Conservation (phyloP, 495 filamentous ascomycete species). For the Bombardia bombarda region DNA sequence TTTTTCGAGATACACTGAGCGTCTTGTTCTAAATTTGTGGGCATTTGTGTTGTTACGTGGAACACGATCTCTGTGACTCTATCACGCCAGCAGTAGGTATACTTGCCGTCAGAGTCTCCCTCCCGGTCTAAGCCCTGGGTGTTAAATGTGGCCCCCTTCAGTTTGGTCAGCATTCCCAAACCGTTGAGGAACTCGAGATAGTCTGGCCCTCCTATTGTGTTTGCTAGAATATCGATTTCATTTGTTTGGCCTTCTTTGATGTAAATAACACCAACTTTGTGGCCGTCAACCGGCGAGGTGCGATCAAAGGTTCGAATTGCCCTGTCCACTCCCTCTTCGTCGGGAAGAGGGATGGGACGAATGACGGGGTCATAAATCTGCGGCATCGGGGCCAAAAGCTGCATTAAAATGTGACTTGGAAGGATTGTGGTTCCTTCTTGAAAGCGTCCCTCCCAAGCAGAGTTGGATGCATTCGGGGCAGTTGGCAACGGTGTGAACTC, state of each 20-base stretch:
- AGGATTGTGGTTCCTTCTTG: conserved; percentile 47
- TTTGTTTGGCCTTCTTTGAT: conserved; percentile 72
- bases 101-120: conserved; percentile 70
- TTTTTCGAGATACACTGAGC: conserved; percentile 78
- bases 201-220: conserved; percentile 72
- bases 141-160: conserved; percentile 81
- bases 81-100: conserved; percentile 88
- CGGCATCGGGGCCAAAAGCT: conserved; percentile 66
- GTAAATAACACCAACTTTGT: conserved; percentile 93
- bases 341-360: conserved; percentile 71
- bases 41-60: conserved; percentile 96
- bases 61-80: conserved; percentile 91
- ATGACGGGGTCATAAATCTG: conserved; percentile 45
- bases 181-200: conserved; percentile 76
- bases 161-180: conserved; percentile 68
- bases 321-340: conserved; percentile 70
- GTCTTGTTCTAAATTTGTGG: conserved; percentile 69
- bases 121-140: conserved; percentile 82
- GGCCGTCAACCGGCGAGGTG: conserved; percentile 84
- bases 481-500: conserved; percentile 58
- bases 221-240: conserved; percentile 77
- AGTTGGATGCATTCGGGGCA: conserved; percentile 34
- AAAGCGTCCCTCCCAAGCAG: conserved; percentile 30
- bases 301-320: conserved; percentile 77
- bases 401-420: conserved; percentile 79